Evolutionary conservation across 2,329 filamentous ascomycete genomes (phyloP).

Genomic region (Pseudonectria foliicola): DNA sequence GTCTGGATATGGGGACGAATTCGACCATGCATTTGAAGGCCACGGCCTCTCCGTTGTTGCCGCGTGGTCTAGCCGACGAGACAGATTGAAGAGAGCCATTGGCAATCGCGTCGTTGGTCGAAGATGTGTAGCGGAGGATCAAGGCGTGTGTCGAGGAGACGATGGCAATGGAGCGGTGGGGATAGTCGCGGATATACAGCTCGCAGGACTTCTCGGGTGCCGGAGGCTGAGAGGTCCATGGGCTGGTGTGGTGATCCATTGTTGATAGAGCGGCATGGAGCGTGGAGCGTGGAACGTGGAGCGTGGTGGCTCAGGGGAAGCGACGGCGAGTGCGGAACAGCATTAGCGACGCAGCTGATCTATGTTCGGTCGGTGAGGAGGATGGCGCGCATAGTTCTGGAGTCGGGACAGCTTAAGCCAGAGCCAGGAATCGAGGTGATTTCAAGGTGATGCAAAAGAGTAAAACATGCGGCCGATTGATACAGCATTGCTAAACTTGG

Average conservation of each 20-base stretch:
- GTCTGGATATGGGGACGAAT: slow-evolving; percentile 58
- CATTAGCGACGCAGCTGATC: slow-evolving; percentile 10
- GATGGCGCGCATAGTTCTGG: too few relatives aligned
- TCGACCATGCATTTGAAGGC: slow-evolving; percentile 77
- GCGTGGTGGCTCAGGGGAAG: slow-evolving; percentile 7
- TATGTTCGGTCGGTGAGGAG: slow-evolving; percentile 8
- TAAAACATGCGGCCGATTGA: too few relatives aligned
- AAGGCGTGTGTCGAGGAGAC: slow-evolving; percentile 72
- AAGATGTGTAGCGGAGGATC: slow-evolving; percentile 72
- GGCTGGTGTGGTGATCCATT: slow-evolving; percentile 42
- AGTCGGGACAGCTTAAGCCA: too few relatives aligned
- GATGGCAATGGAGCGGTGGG: slow-evolving; percentile 81
- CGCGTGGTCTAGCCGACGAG: slow-evolving; percentile 37
- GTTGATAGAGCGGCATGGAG: slow-evolving; percentile 12
- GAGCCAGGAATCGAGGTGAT: too few relatives aligned
- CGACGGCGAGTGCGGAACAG: slow-evolving; percentile 5
- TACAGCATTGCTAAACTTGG: slow-evolving; percentile 5
- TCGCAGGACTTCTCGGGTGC: slow-evolving; percentile 59
- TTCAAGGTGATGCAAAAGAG: too few relatives aligned
- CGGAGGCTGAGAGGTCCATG: slow-evolving; percentile 41
- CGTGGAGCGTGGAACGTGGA: slow-evolving; percentile 6
- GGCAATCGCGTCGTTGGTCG: slow-evolving; percentile 50
- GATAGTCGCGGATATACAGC: slow-evolving; percentile 78
- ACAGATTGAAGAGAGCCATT: slow-evolving; percentile 54
- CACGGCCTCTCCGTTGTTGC: slow-evolving; percentile 34